Percentiles rank a stretch among this genome's conserved stretches.
Evolutionary conservation across 306 rosid species (phyloP).

Genomic region (Cucurbita moschata): DNA sequence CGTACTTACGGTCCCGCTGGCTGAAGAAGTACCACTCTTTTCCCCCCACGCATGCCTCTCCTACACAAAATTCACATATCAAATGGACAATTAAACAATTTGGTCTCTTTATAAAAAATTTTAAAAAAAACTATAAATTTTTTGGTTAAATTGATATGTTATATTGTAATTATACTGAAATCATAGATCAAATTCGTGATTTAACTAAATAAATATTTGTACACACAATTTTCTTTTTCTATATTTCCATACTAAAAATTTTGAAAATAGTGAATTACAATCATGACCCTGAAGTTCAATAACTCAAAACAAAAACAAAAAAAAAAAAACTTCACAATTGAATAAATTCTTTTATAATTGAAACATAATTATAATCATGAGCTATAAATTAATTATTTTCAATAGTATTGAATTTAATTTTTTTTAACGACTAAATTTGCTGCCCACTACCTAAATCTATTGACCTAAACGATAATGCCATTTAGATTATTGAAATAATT

Average conservation of each 20-base stretch:
- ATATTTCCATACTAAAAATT: too few species aligned
- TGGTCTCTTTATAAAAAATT: neutral
- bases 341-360: neutral
- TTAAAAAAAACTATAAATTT: too few species aligned
- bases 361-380: neutral
- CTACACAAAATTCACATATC: conserved; percentile 12
- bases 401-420: neutral
- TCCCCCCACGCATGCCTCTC: conserved; percentile 77
- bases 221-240: too few species aligned
- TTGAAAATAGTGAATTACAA: too few species aligned
- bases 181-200: neutral
- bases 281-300: too few species aligned
- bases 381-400: neutral
- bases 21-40: conserved; percentile 88
- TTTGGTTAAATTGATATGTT: too few species aligned
- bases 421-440: neutral
- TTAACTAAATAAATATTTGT: too few species aligned
- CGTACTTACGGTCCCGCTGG: conserved; percentile 68
- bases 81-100: neutral
- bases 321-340: neutral
- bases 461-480: neutral
- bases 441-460: neutral
- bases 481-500: neutral
- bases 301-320: too few species aligned
- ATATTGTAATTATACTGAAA: too few species aligned